Conservation (phyloP, 2,329 filamentous ascomycete species). For the Pyrenophora graminea region DNA sequence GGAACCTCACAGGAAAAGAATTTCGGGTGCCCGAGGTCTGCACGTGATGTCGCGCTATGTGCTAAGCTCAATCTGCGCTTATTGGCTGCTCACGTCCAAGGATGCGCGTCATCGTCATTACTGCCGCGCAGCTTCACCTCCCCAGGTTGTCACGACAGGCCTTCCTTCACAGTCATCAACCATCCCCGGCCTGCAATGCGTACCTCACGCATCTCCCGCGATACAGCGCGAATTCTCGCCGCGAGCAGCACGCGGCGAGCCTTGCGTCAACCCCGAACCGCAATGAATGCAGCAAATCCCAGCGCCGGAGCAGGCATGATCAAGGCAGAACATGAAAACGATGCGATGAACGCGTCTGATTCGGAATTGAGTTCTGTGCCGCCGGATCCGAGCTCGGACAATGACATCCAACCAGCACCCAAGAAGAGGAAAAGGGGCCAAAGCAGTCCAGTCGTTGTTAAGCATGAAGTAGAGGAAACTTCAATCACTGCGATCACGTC, state of each 20-base stretch:
- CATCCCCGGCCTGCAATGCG: constrained; percentile 30
- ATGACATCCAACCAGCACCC: constrained; percentile 16
- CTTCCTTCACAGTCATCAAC: too few species aligned
- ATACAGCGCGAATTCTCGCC: constrained; percentile 40
- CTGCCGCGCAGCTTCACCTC: neutral
- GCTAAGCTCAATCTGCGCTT: neutral
- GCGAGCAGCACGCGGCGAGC: constrained; percentile 32
- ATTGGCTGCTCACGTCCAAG: neutral
- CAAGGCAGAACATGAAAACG: constrained; percentile 15
- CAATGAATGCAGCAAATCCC: constrained; percentile 26
- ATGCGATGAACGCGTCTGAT: constrained; percentile 23
- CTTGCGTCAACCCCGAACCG: constrained; percentile 40
- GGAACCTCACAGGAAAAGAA: too few species aligned
- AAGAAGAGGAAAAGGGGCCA: constrained; percentile 56
- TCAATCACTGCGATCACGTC: constrained; percentile 27
- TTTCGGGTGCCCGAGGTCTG: too few species aligned
- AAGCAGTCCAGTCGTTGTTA: constrained; percentile 39
- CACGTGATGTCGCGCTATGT: constrained; percentile 4
- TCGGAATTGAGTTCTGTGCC: constrained; percentile 42
- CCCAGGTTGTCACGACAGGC: neutral
- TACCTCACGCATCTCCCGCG: constrained; percentile 45
- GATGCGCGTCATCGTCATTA: constrained; percentile 1
- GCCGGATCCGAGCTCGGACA: constrained; percentile 31
- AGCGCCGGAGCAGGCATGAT: constrained; percentile 12
- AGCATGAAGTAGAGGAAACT: constrained; percentile 34